Evolutionary conservation across 129 eudicot genomes (phyloP).

Genomic region (Glebionis coronaria): DNA sequence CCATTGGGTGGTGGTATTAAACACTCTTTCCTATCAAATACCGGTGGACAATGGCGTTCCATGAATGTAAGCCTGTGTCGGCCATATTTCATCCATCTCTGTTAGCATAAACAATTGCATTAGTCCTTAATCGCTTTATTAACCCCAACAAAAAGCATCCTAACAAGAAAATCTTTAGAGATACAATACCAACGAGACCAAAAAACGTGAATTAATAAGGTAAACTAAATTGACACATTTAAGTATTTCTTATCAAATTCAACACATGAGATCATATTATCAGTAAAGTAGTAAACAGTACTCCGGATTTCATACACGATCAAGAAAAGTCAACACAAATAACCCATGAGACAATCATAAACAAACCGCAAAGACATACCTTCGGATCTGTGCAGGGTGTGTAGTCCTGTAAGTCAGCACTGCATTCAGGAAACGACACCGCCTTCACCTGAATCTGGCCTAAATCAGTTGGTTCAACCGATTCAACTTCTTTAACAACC

Average conservation of each 20-base stretch:
- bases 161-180: background rate
- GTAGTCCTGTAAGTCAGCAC: constrained; percentile 72
- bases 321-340: background rate
- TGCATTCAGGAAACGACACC: constrained; percentile 67
- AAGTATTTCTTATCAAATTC: too few relatives aligned
- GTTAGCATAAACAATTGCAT: constrained; percentile 17
- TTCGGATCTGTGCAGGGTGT: constrained; percentile 98
- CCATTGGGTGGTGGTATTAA: constrained; percentile 96
- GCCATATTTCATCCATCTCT: constrained; percentile 96
- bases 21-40: constrained; percentile 79
- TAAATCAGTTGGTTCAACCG: constrained; percentile 31
- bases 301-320: background rate
- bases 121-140: background rate
- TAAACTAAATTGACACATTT: background rate
- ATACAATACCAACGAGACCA: constrained; percentile 15
- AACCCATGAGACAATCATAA: constrained; percentile 6
- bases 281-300: too few relatives aligned
- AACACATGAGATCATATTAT: too few relatives aligned
- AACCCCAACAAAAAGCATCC: background rate
- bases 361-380: constrained; percentile 32
- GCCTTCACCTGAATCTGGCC: constrained; percentile 52
- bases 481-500: constrained; percentile 35
- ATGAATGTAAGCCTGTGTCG: constrained; percentile 77
- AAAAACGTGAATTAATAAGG: background rate
- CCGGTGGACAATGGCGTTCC: constrained; percentile 95